Evolutionary conservation across 345 rosid genomes (phyloP), one percentile per base, ranked within the genome.

Genomic region (Iberis pinnata): DNA sequence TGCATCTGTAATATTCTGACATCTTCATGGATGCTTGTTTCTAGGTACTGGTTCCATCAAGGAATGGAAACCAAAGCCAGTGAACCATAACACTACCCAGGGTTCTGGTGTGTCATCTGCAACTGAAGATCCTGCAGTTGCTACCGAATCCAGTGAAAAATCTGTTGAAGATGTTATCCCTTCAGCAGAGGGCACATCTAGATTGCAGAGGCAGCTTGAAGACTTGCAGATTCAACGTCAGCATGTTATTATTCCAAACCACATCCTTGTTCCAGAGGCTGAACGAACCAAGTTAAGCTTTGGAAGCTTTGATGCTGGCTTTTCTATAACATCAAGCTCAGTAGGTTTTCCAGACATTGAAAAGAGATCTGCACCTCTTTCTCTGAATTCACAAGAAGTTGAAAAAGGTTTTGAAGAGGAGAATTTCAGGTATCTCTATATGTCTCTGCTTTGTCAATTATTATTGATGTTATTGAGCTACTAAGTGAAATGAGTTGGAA

Each of bases 51-150:
- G 84, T 53, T 64, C 76, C 53, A 75, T 56, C 17, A 89, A 81
- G 74, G 97, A 89, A 70, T 89, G 97, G 97, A 89, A 86, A 63
- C 97, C 93, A 6, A 89, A 89, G 81, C 70, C 82, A 63, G 66
- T 78, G 64, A 75, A 61, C 69, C 50, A 76, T 22, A 75, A 59
- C 64, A 65, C 66, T 61, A 59, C 74, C 56, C 86, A 72, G 60
- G 76, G 60, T 22, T 22, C 25, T 63, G 90, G 71, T 67, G 52
- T 60, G 45, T 61, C 69, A 59, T 68, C 72, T 64, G 64, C 80
- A 67, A 49, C 76, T 49, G 84, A 80, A 64, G 53, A 61, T 36
- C 71, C 72, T 65, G 58, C 50, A 39, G 32, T 59, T 67, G 58
- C 76, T 48, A 74, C 69, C 59, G 25, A 22, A 22, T 75, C 76